A percentile compares a stretch with the other conserved stretches of the same genome.
Evolutionary conservation across 768 basidiomycete species (phyloP).

Genomic region (Russula ochroleuca): DNA sequence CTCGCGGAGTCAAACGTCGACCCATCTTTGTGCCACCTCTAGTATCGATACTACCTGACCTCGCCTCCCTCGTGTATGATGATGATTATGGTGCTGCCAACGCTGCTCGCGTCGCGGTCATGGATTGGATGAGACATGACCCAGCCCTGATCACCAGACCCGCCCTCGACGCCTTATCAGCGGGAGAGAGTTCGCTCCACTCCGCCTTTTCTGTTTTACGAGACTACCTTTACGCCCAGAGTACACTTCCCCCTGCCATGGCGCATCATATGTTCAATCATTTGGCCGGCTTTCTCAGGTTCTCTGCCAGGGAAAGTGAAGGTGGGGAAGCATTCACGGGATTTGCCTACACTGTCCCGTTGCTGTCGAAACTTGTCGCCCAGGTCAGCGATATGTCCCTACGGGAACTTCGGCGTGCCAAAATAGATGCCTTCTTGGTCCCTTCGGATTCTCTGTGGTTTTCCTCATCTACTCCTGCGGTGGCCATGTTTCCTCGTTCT

Average conservation of each 20-base stretch:
- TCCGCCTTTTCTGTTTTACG: slow-evolving; percentile 51
- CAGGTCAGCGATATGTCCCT: slow-evolving; percentile 72
- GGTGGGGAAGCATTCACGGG: slow-evolving; percentile 43
- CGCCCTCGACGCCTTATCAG: slow-evolving; percentile 54
- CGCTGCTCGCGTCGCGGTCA: slow-evolving; percentile 51
- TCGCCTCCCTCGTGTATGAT: slow-evolving; percentile 53
- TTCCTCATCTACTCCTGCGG: slow-evolving; percentile 46
- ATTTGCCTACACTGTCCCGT: slow-evolving; percentile 52
- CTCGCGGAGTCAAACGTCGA: slow-evolving; percentile 48
- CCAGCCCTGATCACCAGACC: slow-evolving; percentile 62
- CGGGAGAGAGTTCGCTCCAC: slow-evolving; percentile 45
- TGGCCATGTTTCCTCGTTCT: slow-evolving; percentile 58
- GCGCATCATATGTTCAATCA: slow-evolving; percentile 67
- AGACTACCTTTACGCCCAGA: slow-evolving; percentile 53
- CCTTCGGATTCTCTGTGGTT: slow-evolving; percentile 75
- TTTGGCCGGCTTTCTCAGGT: slow-evolving; percentile 63
- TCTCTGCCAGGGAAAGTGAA: slow-evolving; percentile 43
- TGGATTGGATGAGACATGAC: slow-evolving; percentile 73
- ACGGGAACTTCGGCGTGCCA: slow-evolving; percentile 67
- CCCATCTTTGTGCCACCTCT: slow-evolving; percentile 65
- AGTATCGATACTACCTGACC: slow-evolving; percentile 48
- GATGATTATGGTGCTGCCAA: slow-evolving; percentile 50
- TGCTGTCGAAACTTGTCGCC: slow-evolving; percentile 53
- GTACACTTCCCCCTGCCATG: slow-evolving; percentile 56
- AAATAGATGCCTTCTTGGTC: slow-evolving; percentile 62